Percentiles rank a stretch among this genome's conserved stretches.
These are phyloP conservation scores for Catenaria anguillulae DNA, from an alignment of 371 early-diverging fungal species.

Conservation along the genomic window DNA sequence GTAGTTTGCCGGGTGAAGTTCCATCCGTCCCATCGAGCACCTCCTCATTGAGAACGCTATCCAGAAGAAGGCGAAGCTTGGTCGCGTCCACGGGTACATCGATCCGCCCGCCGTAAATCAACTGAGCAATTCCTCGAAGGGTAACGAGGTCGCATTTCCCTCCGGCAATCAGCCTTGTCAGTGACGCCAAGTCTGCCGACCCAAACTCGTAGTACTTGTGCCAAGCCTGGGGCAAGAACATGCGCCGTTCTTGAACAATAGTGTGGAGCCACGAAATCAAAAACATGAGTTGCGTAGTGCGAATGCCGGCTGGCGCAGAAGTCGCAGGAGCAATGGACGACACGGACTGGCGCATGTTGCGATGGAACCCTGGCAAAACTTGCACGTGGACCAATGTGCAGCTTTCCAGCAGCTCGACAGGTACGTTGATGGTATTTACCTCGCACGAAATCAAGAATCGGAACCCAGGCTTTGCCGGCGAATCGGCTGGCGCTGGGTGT, in stretches of 20 bases:
- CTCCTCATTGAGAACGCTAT: not conserved
- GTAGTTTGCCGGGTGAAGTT: too few relatives aligned
- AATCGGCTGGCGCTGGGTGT: not conserved
- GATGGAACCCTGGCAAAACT: not conserved
- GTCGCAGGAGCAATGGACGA: conserved; percentile 23
- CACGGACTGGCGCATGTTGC: not conserved
- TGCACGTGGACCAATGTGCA: conserved; percentile 12
- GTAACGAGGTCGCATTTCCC: conserved; percentile 11
- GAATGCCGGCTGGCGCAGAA: conserved; percentile 33
- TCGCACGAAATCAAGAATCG: not conserved
- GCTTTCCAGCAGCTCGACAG: conserved; percentile 26
- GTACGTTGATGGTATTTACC: conserved; percentile 15
- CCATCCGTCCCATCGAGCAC: not conserved
- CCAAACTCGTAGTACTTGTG: conserved; percentile 42
- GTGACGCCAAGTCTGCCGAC: conserved; percentile 30
- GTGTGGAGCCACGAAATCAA: conserved; percentile 41
- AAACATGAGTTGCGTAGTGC: conserved; percentile 33
- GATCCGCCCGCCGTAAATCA: conserved; percentile 37
- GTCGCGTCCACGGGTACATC: conserved; percentile 14
- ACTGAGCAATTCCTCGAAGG: conserved; percentile 27
- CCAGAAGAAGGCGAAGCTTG: not conserved
- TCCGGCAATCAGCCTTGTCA: conserved; percentile 6
- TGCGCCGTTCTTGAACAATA: conserved; percentile 35
- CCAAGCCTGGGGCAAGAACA: conserved; percentile 42
- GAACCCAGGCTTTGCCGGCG: not conserved